These are phyloP conservation scores for Chlamydomonas sp. DNA, from an alignment of 139 green algal genomes.

Conservation along the genomic window DNA sequence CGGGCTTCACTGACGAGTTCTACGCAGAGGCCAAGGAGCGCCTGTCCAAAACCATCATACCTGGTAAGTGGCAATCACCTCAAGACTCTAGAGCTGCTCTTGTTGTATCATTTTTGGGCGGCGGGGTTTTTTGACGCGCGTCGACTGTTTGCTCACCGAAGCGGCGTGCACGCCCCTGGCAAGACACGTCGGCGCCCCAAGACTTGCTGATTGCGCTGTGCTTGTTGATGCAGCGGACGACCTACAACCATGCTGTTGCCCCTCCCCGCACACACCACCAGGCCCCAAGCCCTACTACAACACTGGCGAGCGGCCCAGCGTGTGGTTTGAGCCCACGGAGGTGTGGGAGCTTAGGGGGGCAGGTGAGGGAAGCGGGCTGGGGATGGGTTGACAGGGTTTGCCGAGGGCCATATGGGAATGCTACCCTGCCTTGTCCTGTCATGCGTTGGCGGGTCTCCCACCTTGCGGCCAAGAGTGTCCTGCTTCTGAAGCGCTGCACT, in stretches of 20 bases:
- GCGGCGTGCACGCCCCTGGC: too few species aligned
- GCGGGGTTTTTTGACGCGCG: too few species aligned
- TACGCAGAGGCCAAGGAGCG: slow-evolving; percentile 76
- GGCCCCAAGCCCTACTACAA: slow-evolving; percentile 77
- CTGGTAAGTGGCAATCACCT: neutral
- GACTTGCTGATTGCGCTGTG: neutral
- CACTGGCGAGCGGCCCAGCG: slow-evolving; percentile 59
- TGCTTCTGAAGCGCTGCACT: too few species aligned
- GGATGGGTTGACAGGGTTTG: too few species aligned
- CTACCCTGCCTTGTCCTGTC: too few species aligned
- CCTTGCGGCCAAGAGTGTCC: too few species aligned
- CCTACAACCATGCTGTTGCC: neutral
- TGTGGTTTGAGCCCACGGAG: slow-evolving; percentile 83
- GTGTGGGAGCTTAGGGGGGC: slow-evolving; percentile 59
- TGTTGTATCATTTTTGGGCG: too few species aligned
- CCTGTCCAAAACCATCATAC: slow-evolving; percentile 41
- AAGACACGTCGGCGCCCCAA: neutral
- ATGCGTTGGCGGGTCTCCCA: too few species aligned
- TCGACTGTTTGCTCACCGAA: too few species aligned
- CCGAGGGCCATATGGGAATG: too few species aligned
- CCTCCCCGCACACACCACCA: slow-evolving; percentile 11
- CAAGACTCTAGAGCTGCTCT: too few species aligned
- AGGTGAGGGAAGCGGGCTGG: neutral
- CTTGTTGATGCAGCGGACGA: neutral
- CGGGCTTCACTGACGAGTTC: slow-evolving; percentile 91